These are phyloP conservation scores for Talaromyces albobiverticillius DNA, from an alignment of 2,329 filamentous ascomycete genomes.

Conservation along the genomic window DNA sequence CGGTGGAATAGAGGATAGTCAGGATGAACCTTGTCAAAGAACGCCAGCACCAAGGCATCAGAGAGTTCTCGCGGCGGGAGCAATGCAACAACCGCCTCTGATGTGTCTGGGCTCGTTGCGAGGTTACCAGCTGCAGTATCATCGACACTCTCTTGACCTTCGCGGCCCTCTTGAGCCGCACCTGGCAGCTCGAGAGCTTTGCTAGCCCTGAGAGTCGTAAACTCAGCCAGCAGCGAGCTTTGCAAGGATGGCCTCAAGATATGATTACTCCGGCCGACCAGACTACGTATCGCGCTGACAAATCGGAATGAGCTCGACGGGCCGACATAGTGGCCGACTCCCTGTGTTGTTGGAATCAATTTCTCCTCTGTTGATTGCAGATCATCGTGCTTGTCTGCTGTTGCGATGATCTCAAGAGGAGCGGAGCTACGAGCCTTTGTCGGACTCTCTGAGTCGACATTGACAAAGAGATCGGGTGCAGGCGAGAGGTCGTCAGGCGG, in stretches of 20 bases:
- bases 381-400: not conserved
- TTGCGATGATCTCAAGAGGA: not conserved
- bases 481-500: not conserved
- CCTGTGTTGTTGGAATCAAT: not conserved
- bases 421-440: too few relatives aligned
- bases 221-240: not conserved
- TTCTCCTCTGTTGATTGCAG: not conserved
- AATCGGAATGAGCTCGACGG: not conserved
- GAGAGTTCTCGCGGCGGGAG: slow-evolving; percentile 11
- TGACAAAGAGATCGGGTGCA: not conserved
- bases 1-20: slow-evolving; percentile 38
- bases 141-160: too few relatives aligned
- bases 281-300: not conserved
- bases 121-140: too few relatives aligned
- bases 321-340: not conserved
- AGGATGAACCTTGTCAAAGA: slow-evolving; percentile 35
- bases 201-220: not conserved
- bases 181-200: too few relatives aligned
- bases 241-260: not conserved
- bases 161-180: too few relatives aligned
- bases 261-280: not conserved
- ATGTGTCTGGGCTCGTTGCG: too few relatives aligned
- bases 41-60: slow-evolving; percentile 30
- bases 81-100: not conserved
- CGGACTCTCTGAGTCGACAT: not conserved